phyloP scores from a whole-genome alignment of 225 moss, liverwort and hornwort species.

The Pseudoscleropodium purum region DNA sequence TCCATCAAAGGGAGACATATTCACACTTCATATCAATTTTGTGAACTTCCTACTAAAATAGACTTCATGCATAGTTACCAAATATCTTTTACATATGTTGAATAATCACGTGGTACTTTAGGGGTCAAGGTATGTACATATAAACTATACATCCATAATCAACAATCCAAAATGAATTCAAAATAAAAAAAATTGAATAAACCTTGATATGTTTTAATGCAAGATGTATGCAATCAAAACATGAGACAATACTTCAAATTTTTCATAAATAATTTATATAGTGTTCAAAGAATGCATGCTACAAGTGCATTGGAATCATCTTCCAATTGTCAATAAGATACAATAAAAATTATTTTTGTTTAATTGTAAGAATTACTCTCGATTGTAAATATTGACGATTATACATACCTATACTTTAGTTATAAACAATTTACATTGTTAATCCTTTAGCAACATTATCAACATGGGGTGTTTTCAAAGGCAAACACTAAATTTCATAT shows the following conservation, averaged over 20 bases:
- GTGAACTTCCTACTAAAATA: neutral
- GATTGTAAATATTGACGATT: neutral
- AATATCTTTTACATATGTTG: fast-evolving
- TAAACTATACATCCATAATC: too few species aligned
- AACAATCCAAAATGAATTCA: neutral
- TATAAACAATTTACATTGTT: neutral
- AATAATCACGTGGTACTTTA: fast-evolving
- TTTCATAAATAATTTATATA: neutral
- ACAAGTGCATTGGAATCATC: neutral
- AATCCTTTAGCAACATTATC: neutral
- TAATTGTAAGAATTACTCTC: neutral
- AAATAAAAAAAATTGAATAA: neutral
- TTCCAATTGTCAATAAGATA: fast-evolving
- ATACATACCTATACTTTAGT: neutral
- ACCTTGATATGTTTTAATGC: neutral
- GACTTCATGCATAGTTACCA: fast-evolving
- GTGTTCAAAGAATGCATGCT: fast-evolving
- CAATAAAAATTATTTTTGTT: neutral
- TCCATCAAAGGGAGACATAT: fast-evolving
- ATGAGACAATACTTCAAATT: neutral
- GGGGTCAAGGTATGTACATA: neutral
- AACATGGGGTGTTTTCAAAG: fast-evolving
- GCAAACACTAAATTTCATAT: neutral
- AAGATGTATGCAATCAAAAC: neutral
- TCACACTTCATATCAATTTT: too few species aligned